Conservation (phyloP, 352 stramenopile species). For the Globisporangium alternatum region DNA sequence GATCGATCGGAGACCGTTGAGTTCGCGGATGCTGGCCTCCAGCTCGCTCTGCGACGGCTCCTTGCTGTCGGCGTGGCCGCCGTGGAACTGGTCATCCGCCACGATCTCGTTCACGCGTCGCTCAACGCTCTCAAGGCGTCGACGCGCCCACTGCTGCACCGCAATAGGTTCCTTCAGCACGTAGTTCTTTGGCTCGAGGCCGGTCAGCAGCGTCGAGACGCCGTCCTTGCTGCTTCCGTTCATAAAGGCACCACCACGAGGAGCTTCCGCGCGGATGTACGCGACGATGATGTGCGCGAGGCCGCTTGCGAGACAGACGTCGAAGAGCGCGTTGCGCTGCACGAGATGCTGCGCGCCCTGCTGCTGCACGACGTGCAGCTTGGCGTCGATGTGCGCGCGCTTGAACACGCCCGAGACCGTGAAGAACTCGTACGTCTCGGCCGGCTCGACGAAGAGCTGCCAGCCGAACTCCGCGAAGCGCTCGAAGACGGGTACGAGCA, state of each 20-base stretch:
- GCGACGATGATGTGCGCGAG: conserved; percentile 70
- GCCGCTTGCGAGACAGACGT: conserved; percentile 67
- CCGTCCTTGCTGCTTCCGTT: neutral
- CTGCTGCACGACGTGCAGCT: conserved; percentile 33
- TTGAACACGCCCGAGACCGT: conserved; percentile 74
- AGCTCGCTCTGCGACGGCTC: conserved; percentile 35
- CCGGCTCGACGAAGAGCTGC: conserved; percentile 74
- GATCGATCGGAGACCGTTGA: conserved; percentile 67
- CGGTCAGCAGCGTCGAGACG: neutral
- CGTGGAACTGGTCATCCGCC: conserved; percentile 43
- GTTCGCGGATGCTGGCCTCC: conserved; percentile 44
- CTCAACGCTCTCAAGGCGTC: conserved; percentile 52
- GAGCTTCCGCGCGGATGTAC: conserved; percentile 56
- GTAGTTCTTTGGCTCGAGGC: conserved; percentile 40
- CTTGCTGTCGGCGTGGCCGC: conserved; percentile 22
- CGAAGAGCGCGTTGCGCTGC: conserved; percentile 75
- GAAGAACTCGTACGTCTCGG: conserved; percentile 86
- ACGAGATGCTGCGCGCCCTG: conserved; percentile 31
- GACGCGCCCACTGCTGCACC: conserved; percentile 73
- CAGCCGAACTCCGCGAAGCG: conserved; percentile 77
- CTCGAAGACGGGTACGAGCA: conserved; percentile 46
- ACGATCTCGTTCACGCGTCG: conserved; percentile 51
- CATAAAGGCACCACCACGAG: neutral
- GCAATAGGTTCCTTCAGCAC: conserved; percentile 79
- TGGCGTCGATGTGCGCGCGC: conserved; percentile 53